Base-by-base conservation (phyloP, 1,284 basidiomycete genomes). In the Polyporus tsugae region DNA sequence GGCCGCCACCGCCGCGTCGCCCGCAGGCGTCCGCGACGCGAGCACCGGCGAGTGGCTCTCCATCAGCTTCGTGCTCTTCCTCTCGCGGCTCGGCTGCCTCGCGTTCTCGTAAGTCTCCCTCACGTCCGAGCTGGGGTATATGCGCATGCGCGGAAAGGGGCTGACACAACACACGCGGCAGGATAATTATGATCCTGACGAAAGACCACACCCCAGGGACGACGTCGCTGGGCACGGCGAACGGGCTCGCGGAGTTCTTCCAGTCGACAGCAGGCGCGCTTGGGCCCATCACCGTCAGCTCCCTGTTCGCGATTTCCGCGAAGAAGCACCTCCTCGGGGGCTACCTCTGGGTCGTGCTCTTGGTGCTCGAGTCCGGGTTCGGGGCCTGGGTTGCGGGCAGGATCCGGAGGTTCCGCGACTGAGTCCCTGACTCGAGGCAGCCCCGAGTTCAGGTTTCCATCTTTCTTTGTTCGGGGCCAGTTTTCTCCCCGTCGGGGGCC, bases 241-340 rank as follows among this genome's bases (percentile, higher is more conserved):
- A 91, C 71, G 90, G 89, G 4, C 77, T 91, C n/a, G 84, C 89
- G 0, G 89, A 91, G 73, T 83, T 89, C 62, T 78, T 83, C 7
- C 87, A 89, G 82, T 86, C 86, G 65, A 74, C 84, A 4, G 83
- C 88, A 19, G 84, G 87, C 41, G 83, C 88, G 0, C 73, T 89
- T 57, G 82, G 85, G 10, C 89, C 90, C 1, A 86, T 88, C 42
- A 80, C 89, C 62, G 84, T 77, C 62, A 91, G 89, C 74, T 86
- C 87, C 11, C 74, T 83, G 29, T 84, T 83, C 73, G 81, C 82
- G 15, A 73, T 81, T 57, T 82, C 86, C 6, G 76, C 79, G 10
- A 76, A 78, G 15, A 74, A 77, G 59, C 66, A 75, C 53, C 66
- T 82, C 52, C 74, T 82, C 13, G 80, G 77, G 33, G 83, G 83